Percentiles rank a stretch among this genome's conserved stretches.
phyloP scores from a whole-genome alignment of 73 alveolate genomes.

The Tetrahymena borealis region DNA sequence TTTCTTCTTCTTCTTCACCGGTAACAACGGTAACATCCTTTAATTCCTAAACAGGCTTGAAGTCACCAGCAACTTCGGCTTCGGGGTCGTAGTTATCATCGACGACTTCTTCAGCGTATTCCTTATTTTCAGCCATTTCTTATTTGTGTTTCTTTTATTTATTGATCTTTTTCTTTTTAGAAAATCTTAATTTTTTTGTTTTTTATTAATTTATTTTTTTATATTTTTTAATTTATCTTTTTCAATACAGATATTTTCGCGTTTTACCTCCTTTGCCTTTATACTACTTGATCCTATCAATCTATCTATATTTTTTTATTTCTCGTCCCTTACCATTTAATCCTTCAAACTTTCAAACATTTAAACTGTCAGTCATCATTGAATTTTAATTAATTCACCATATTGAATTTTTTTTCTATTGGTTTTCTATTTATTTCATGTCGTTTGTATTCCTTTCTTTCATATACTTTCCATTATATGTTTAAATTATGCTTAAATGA shows the following conservation, averaged over 20 bases:
- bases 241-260: slow-evolving; percentile 1
- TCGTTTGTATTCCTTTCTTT: no score
- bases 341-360: no score
- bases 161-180: not conserved
- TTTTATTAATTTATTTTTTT: not conserved
- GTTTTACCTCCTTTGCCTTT: not conserved
- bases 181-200: not conserved
- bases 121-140: not conserved
- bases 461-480: no score
- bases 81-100: slow-evolving; percentile 5
- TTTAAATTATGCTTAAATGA: no score
- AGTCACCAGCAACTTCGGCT: slow-evolving; percentile 1
- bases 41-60: slow-evolving; percentile 2
- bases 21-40: slow-evolving; percentile 15
- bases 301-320: not conserved
- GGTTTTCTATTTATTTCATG: no score
- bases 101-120: not conserved
- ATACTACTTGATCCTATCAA: not conserved
- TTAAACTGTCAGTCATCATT: no score
- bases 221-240: not conserved
- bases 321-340: no score
- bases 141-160: not conserved
- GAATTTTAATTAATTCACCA: no score
- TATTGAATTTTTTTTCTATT: no score
- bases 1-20: slow-evolving; percentile 64